phyloP scores from a whole-genome alignment of 192 early-diverging fungal species.

The Geranomyces michiganensis region DNA sequence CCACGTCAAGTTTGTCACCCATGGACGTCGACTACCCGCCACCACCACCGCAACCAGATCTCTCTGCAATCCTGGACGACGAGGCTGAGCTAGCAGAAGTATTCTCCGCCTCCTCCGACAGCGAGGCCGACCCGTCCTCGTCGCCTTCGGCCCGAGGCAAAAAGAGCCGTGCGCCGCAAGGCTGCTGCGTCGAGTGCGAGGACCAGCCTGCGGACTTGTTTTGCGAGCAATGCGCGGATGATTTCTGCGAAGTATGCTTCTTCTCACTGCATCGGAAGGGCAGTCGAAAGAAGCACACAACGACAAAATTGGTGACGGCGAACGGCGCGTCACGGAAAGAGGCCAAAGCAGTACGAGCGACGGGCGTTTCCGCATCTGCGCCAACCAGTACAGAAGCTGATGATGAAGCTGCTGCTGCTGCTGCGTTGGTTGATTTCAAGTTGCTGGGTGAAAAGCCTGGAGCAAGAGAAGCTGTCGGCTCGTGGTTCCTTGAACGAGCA shows the following conservation, averaged over 20 bases:
- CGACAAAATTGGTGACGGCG: constrained; percentile 26
- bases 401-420: not conserved
- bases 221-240: constrained; percentile 82
- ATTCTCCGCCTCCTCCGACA: constrained; percentile 5
- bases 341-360: constrained; percentile 10
- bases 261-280: constrained; percentile 57
- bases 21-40: not conserved
- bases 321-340: constrained; percentile 2
- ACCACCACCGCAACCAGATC: not conserved
- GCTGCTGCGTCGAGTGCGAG: constrained; percentile 88
- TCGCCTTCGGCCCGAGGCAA: not conserved
- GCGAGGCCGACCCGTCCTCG: constrained; percentile 37
- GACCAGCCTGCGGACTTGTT: constrained; percentile 62
- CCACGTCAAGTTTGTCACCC: not conserved
- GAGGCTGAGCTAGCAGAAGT: too few relatives aligned
- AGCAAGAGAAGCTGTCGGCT: constrained; percentile 53
- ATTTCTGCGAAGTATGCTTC: constrained; percentile 92
- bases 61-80: too few relatives aligned
- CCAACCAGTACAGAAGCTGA: not conserved
- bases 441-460: constrained; percentile 40
- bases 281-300: constrained; percentile 42
- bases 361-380: constrained; percentile 1
- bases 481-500: constrained; percentile 83
- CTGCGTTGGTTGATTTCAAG: constrained; percentile 8
- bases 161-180: constrained; percentile 55